Evolutionary conservation across 768 basidiomycete species (phyloP), one percentile per base, ranked within the genome.

Genomic region (Boletus speciosus): DNA sequence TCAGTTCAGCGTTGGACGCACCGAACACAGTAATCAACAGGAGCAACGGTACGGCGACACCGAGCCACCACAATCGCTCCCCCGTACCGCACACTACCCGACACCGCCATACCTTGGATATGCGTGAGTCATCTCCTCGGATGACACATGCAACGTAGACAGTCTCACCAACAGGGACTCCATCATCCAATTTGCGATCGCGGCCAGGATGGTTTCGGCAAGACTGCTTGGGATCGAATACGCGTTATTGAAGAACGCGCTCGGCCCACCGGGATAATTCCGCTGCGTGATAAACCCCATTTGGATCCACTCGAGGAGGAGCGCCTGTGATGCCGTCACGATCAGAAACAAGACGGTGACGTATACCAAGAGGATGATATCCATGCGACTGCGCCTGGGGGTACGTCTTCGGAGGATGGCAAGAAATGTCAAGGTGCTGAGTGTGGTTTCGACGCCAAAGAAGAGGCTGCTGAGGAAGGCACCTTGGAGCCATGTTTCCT

Each of bases 231-330:
- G 50, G 12, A 47, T 53, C 10, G 53, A 51, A 48, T 51, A 68
- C 50, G 48, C 47, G 4, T 31, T 19, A 0, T 19, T 45, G 21
- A 62, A 50, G 39, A 61, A 72, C 3, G 51, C 55, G 15, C 50
- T 61, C 11, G 71, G 66, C 15, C 71, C 71, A 11, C 68, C 69
- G 0, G 66, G 64, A 25, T 63, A 71, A 36, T 69, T 49, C 14
- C 69, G 59, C 19, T 59, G 49, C 29, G 65, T 61, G 49, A 72
- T 63, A 49, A 66, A 72, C 0, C 50, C 53, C 39, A 63, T 52
- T 35, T 66, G 66, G 2, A 61, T 58, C 49, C 66, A 65, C 12
- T 58, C 7, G 15, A 64, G 42, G 8, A 41, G 38, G 4, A 56
- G 38, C 3, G 32, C 57, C 23, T 62, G 51, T 9, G 45, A 37